These are phyloP conservation scores for Starmerella powellii DNA, from an alignment of 805 yeast species.

Conservation along the genomic window DNA sequence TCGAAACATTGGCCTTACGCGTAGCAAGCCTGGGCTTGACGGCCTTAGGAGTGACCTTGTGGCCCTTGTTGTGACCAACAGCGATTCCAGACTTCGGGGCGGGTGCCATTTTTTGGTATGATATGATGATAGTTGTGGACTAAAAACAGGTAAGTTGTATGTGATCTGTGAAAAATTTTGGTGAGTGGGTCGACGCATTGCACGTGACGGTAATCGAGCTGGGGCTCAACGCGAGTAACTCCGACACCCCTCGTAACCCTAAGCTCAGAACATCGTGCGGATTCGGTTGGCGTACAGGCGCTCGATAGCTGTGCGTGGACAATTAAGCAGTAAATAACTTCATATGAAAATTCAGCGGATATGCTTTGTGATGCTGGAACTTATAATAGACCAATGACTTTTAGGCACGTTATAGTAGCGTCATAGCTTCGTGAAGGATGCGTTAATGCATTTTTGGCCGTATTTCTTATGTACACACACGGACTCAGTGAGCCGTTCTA, in stretches of 20 bases:
- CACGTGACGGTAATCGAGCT: constrained; percentile 4
- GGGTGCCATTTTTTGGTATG: constrained; percentile 17
- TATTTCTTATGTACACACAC: constrained; percentile 1
- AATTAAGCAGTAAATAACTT: too few species aligned
- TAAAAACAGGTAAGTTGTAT: background rate
- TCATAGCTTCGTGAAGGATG: too few species aligned
- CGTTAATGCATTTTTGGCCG: too few species aligned
- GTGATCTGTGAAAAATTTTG: constrained; percentile 15
- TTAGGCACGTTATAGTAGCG: too few species aligned
- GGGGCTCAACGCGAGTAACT: background rate
- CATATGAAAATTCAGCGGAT: too few species aligned
- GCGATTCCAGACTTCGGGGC: constrained; percentile 58
- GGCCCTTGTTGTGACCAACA: constrained; percentile 99
- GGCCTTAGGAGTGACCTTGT: constrained; percentile 78
- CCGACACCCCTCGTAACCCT: too few species aligned
- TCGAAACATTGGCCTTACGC: constrained; percentile 93
- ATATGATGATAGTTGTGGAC: constrained; percentile 7
- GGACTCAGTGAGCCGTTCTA: background rate
- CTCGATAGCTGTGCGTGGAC: too few species aligned
- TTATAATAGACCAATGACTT: too few species aligned
- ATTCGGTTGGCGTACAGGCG: too few species aligned
- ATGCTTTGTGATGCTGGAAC: too few species aligned
- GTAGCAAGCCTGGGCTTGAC: constrained; percentile 80
- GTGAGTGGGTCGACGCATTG: constrained; percentile 9
- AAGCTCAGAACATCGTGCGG: too few species aligned